These are phyloP conservation scores for Terfezia boudieri DNA, from an alignment of 495 filamentous ascomycete species.

Conservation along the genomic window DNA sequence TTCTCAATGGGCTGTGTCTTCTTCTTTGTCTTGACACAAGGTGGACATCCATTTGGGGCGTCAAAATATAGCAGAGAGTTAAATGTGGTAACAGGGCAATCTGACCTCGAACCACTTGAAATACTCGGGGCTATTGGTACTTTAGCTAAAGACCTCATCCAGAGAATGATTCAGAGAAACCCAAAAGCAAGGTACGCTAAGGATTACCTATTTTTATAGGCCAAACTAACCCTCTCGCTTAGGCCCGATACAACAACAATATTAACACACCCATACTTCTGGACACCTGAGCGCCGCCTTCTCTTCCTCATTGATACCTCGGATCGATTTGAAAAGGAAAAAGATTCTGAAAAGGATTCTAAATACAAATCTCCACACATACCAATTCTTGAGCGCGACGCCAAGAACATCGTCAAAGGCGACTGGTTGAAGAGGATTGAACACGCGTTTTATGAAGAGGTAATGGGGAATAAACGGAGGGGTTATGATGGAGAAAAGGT, in stretches of 20 bases:
- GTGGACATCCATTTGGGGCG: constrained; percentile 81
- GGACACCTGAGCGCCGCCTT: constrained; percentile 65
- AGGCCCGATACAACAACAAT: constrained; percentile 51
- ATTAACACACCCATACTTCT: constrained; percentile 90
- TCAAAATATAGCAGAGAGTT: constrained; percentile 87
- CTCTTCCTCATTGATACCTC: constrained; percentile 81
- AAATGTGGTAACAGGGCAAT: constrained; percentile 77
- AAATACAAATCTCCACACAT: constrained; percentile 38
- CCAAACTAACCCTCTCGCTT: constrained; percentile 4
- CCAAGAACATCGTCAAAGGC: constrained; percentile 30
- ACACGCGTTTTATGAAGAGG: constrained; percentile 54
- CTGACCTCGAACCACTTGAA: constrained; percentile 46
- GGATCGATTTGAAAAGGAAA: constrained; percentile 84
- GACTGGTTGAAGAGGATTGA: constrained; percentile 66
- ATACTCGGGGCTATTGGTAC: constrained; percentile 57
- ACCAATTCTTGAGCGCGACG: constrained; percentile 36
- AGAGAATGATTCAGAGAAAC: constrained; percentile 54
- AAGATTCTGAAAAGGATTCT: constrained; percentile 67
- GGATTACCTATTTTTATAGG: neutral
- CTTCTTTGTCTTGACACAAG: constrained; percentile 82
- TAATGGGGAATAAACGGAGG: constrained; percentile 75
- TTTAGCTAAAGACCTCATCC: constrained; percentile 69
- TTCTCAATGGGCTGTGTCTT: constrained; percentile 92
- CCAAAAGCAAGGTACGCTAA: constrained; percentile 35
- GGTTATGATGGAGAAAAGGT: constrained; percentile 57